Evolutionary conservation across 805 yeast species (phyloP), one percentile per base, ranked within the genome.

Genomic region (Candida patagonica): DNA sequence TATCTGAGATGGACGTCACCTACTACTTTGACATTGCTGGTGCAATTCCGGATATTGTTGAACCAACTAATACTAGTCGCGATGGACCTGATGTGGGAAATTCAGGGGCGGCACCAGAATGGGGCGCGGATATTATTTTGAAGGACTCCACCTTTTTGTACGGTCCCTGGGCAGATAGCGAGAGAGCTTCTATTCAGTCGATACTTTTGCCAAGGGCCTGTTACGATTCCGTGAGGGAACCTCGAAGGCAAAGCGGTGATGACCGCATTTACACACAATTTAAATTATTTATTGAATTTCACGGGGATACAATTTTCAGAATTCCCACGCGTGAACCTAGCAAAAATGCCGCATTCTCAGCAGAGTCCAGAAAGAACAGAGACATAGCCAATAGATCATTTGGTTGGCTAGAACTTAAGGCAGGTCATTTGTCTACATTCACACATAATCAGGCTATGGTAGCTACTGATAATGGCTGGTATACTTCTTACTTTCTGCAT

Each of bases 111-210:
- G 42, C 62, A 7, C 87, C 87, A 1, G 65, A 63, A 34, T 66
- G 68, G 54, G 88, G 88, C 0, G 49, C 80, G 6, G 80, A 80
- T 38, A 38, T 88, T 6, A 66, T 66, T 10, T 47, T 85, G 2
- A 66, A 71, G 1, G 70, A 73, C 40, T 76, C 86, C 0, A 77
- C 83, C 0, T 61, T 86, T 1, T 80, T 80, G 49, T 88, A 85
- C 54, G 98, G 98, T 0, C 95, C 98, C 0, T 89, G 96, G 96
- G 83, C 96, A 0, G 94, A 92, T 43, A 74, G 89, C 26, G 94
- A 92, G 57, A 58, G 95, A 13, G 67, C 67, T 2, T 71, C 77
- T 1, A 52, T 88, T 7, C 87, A 80, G 42, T 60, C 66, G 12
- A 62, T 78, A 60, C 62, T 92, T 19, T 74, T 80, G 41, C 98